These are phyloP conservation scores for Hypholoma fasciculare DNA, from an alignment of 768 basidiomycete species.

Conservation along the genomic window DNA sequence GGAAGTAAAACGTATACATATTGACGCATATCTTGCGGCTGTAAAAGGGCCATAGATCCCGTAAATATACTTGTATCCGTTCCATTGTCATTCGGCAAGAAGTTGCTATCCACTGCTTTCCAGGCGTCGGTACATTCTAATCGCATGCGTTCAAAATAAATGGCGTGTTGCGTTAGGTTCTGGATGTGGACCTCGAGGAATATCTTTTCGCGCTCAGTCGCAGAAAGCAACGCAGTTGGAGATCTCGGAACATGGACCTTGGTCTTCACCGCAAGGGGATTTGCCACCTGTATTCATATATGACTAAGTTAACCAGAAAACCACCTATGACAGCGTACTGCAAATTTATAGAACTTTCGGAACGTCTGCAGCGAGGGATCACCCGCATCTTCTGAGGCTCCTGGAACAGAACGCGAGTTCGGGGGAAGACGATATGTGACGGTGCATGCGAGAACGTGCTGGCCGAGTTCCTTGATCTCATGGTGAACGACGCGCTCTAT, in stretches of 20 bases:
- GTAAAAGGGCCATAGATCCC: conserved; percentile 67
- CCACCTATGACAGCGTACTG: conserved; percentile 46
- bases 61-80: conserved; percentile 48
- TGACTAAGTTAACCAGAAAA: neutral
- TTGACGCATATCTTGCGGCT: conserved; percentile 84
- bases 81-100: conserved; percentile 27
- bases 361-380: conserved; percentile 69
- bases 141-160: conserved; percentile 80
- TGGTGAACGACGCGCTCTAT: conserved; percentile 72
- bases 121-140: conserved; percentile 75
- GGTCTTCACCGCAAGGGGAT: conserved; percentile 93
- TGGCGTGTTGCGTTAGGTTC: conserved; percentile 75
- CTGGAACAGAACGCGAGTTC: conserved; percentile 48
- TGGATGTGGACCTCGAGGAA: conserved; percentile 94
- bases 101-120: conserved; percentile 58
- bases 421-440: conserved; percentile 79
- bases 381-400: conserved; percentile 46
- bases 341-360: conserved; percentile 90
- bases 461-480: conserved; percentile 93
- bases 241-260: conserved; percentile 82
- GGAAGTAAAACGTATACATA: conserved; percentile 84
- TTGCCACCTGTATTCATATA: conserved; percentile 65
- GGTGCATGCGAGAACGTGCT: conserved; percentile 85
- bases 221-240: conserved; percentile 67
- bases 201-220: conserved; percentile 72